Percentiles rank a stretch among this genome's conserved stretches.
Evolutionary conservation across 768 basidiomycete genomes (phyloP).

Genomic region (Fomitopsis serialis): DNA sequence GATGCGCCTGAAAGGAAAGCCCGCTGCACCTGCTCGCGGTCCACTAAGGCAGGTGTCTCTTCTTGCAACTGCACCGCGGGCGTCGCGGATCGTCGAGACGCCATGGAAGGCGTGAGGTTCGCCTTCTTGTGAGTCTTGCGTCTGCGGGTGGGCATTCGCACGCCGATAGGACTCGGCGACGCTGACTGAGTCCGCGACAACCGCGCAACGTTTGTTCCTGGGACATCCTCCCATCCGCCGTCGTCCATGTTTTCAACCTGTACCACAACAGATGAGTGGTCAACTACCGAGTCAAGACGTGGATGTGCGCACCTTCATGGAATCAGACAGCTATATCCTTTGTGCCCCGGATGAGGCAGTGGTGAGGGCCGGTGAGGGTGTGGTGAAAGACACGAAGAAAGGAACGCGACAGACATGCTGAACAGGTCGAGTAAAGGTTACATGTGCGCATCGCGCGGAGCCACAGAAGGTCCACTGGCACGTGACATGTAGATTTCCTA

Average conservation of each 20-base stretch:
- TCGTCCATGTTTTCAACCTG: background rate
- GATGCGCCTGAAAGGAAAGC: conserved; percentile 10
- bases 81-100: conserved; percentile 12
- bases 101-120: conserved; percentile 13
- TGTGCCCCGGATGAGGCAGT: no score
- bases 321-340: background rate
- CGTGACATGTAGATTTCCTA: no score
- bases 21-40: conserved; percentile 15
- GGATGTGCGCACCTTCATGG: background rate
- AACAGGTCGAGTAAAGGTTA: no score
- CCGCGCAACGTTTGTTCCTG: background rate
- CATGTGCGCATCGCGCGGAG: no score
- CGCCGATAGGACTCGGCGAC: background rate
- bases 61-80: conserved; percentile 5
- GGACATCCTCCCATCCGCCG: conserved; percentile 14
- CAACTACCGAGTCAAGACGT: background rate
- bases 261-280: background rate
- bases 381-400: background rate
- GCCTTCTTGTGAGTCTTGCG: conserved; percentile 17
- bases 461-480: no score
- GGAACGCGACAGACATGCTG: background rate
- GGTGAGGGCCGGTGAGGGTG: background rate
- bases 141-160: background rate
- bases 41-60: conserved; percentile 24
- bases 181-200: background rate